Evolutionary conservation across 2,329 filamentous ascomycete species (phyloP).

Genomic region (Blastomyces percursus): DNA sequence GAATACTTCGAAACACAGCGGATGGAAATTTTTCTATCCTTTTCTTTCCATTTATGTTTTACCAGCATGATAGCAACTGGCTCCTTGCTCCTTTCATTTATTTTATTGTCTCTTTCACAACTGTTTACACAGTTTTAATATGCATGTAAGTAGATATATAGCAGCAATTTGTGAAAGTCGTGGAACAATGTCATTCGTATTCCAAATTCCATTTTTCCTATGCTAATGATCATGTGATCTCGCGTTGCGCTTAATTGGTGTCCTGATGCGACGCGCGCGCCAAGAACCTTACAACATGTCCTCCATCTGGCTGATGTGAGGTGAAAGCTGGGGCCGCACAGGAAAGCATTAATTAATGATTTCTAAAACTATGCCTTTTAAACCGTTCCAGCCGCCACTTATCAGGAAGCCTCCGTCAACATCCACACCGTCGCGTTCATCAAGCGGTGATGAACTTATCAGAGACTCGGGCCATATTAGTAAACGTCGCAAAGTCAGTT

Average conservation of each 20-base stretch:
- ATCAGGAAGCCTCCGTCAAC: constrained; percentile 24
- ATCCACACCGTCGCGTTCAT: not conserved
- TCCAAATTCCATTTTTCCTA: not conserved
- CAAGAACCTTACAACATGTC: not conserved
- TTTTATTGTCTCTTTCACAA: not conserved
- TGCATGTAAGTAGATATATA: not conserved
- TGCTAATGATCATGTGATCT: not conserved
- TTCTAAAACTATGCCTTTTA: constrained; percentile 30
- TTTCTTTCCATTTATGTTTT: not conserved
- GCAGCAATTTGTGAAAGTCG: not conserved
- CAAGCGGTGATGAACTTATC: constrained; percentile 9
- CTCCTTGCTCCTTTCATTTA: not conserved
- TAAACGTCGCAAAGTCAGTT: constrained; percentile 30
- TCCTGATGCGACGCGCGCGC: constrained; percentile 5
- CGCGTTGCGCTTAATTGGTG: not conserved
- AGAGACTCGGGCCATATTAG: constrained; percentile 16
- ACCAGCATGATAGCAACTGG: not conserved
- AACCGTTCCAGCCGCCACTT: constrained; percentile 37
- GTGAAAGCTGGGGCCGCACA: not conserved
- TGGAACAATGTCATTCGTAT: too few species aligned
- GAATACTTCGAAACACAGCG: not conserved
- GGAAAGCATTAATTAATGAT: not conserved
- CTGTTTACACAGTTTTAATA: not conserved
- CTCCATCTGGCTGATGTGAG: not conserved
- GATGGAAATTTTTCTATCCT: not conserved